These are phyloP conservation scores for Gremmenia infestans DNA, from an alignment of 2,329 filamentous ascomycete genomes.

Conservation along the genomic window DNA sequence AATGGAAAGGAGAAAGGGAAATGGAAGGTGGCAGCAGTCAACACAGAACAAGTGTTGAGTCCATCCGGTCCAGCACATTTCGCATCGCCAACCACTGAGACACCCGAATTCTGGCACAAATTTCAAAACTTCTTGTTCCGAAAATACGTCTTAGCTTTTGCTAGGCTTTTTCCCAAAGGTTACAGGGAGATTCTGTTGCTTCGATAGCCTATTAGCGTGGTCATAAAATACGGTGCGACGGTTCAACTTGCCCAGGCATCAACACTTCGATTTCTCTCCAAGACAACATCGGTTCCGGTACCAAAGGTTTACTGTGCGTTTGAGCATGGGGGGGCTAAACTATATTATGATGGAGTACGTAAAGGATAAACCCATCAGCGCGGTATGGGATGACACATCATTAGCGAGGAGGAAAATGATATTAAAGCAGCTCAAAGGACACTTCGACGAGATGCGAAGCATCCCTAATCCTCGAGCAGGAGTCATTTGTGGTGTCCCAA, in stretches of 20 bases:
- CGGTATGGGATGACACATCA: not conserved
- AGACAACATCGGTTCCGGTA: conserved; percentile 35
- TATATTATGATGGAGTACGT: conserved; percentile 38
- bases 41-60: not conserved
- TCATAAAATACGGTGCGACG: conserved; percentile 30
- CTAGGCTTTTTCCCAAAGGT: not conserved
- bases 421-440: not conserved
- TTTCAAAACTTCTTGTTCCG: not conserved
- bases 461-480: not conserved
- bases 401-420: not conserved
- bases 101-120: not conserved
- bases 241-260: conserved; percentile 31
- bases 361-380: conserved; percentile 30
- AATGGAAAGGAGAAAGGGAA: too few relatives aligned
- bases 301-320: conserved; percentile 35
- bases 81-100: not conserved
- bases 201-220: not conserved
- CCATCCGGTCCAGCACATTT: not conserved
- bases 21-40: too few relatives aligned
- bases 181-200: not conserved
- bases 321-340: conserved; percentile 20
- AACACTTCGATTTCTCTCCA: conserved; percentile 32
- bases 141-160: not conserved
- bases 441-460: not conserved
- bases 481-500: not conserved